Base-by-base conservation (phyloP, 2,329 filamentous ascomycete genomes). In the Mariannaea elegans region DNA sequence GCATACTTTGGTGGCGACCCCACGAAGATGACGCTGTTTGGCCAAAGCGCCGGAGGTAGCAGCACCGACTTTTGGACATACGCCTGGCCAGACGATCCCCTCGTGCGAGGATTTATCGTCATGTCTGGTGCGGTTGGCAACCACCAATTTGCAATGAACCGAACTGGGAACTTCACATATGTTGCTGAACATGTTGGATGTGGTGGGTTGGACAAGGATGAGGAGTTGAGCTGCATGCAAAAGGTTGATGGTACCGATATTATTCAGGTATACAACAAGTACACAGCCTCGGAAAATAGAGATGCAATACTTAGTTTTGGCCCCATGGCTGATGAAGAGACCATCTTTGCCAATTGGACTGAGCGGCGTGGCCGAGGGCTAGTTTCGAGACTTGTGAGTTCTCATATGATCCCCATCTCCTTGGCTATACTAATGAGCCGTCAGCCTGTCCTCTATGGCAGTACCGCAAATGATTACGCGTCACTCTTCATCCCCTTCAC, bases 71-170 rank as follows among this genome's bases (percentile, higher is more conserved):
- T 50, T 12, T 57, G 39, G 45, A 50, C 46, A 29, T 57, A 50
- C 29, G 46, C 54, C 3, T 57, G 39, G 45, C 45, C 45, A 7
- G 27, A 44, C 14, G 54, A 57, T 36, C 54, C 45, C 3, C 32
- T 57, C 2, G 46, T 57, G 14, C 24, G 45, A 44, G 45, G 45
- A 14, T 50, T 57, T 14, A 50, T 57, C 18, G 27, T 34, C 46
- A 57, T 57, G 54, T 57, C 54, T 4, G 54, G 54, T 4, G 54
- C 46, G 14, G 54, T 45, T 18, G 46, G 38, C n/a, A 50, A 50
- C 54, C 47, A 49, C 21, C 45, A 50, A 6, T 44, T 50, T 23
- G 45, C 54, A 5, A 7, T 44, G 38, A 49, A 42, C 46, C 14
- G 46, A 10, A 49, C 54, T 5, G 16, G 36, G 5, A 57, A 57